Conservation (phyloP, 208 protist species). For the Phytomonas sp. region DNA sequence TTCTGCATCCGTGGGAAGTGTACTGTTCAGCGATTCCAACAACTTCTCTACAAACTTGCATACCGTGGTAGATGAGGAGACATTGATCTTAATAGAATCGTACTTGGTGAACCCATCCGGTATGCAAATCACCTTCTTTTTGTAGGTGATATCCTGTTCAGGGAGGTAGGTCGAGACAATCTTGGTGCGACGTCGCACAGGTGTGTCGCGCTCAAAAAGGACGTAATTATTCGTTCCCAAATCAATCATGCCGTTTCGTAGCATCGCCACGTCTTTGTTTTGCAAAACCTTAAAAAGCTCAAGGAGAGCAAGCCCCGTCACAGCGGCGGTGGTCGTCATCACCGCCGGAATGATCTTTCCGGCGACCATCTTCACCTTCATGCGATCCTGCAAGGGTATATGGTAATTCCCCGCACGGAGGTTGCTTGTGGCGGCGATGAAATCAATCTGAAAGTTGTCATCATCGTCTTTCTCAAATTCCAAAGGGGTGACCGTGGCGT, state of each 20-base stretch:
- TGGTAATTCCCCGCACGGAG: slow-evolving; percentile 90
- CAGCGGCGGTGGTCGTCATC: slow-evolving; percentile 98
- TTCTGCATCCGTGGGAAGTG: slow-evolving; percentile 22
- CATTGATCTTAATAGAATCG: slow-evolving; percentile 55
- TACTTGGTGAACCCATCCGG: slow-evolving; percentile 87
- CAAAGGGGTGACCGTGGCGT: slow-evolving; percentile 40
- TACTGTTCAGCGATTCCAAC: slow-evolving; percentile 40
- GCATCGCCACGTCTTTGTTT: slow-evolving; percentile 52
- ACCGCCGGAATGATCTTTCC: slow-evolving; percentile 99
- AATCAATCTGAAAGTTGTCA: slow-evolving; percentile 94
- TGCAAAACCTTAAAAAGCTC: slow-evolving; percentile 97
- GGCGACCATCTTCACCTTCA: slow-evolving; percentile 91
- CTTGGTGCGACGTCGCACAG: slow-evolving; percentile 61
- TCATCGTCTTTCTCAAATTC: slow-evolving; percentile 97
- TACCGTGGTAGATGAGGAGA: slow-evolving; percentile 63
- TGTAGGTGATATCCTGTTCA: slow-evolving; percentile 85
- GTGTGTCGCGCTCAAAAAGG: slow-evolving; percentile 77
- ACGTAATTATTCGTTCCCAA: slow-evolving; percentile 87
- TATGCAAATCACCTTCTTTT: slow-evolving; percentile 71
- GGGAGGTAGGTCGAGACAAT: slow-evolving; percentile 69
- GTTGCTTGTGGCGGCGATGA: slow-evolving; percentile 90
- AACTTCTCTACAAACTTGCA: slow-evolving; percentile 49
- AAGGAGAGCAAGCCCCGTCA: slow-evolving; percentile 96
- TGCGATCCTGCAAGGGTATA: slow-evolving; percentile 82
- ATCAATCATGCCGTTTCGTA: slow-evolving; percentile 86